These are phyloP conservation scores for Rhodofomes roseus DNA, from an alignment of 1,284 basidiomycete species.

Conservation along the genomic window DNA sequence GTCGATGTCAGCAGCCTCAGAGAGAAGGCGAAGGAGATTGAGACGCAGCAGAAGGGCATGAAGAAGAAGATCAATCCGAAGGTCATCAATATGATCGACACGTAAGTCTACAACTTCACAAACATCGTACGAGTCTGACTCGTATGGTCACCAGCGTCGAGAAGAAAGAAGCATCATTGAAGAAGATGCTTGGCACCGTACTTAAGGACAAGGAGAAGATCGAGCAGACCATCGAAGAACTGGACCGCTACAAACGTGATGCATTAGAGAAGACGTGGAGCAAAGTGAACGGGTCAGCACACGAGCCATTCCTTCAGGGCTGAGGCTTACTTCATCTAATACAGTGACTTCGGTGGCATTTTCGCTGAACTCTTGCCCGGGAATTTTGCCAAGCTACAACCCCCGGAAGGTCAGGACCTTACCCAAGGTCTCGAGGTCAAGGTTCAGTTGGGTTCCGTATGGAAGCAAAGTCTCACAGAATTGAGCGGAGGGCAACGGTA, in stretches of 20 bases:
- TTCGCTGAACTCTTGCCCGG: slow-evolving; percentile 96
- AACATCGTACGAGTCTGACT: not conserved
- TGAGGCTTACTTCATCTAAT: not conserved
- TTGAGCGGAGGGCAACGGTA: slow-evolving; percentile 95
- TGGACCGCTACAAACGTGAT: slow-evolving; percentile 93
- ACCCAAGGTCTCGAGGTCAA: slow-evolving; percentile 97
- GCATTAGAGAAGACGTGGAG: slow-evolving; percentile 94
- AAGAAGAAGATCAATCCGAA: slow-evolving; percentile 96
- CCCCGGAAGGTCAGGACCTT: slow-evolving; percentile 90
- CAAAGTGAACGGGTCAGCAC: slow-evolving; percentile 81
- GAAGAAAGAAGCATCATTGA: slow-evolving; percentile 86
- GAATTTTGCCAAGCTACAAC: slow-evolving; percentile 94
- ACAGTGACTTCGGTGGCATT: slow-evolving; percentile 93
- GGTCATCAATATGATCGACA: slow-evolving; percentile 95
- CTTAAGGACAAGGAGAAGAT: slow-evolving; percentile 96
- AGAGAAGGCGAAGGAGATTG: slow-evolving; percentile 73
- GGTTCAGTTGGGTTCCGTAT: slow-evolving; percentile 89
- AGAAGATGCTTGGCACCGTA: slow-evolving; percentile 88
- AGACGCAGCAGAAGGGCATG: slow-evolving; percentile 81
- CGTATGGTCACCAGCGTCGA: slow-evolving; percentile 65
- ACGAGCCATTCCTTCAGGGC: not conserved
- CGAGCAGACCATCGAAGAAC: slow-evolving; percentile 89
- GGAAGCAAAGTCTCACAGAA: slow-evolving; percentile 98
- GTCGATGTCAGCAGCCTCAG: slow-evolving; percentile 67
- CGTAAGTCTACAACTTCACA: slow-evolving; percentile 42